Evolutionary conservation across 768 basidiomycete species (phyloP).

Genomic region (Exidia glandulosa): DNA sequence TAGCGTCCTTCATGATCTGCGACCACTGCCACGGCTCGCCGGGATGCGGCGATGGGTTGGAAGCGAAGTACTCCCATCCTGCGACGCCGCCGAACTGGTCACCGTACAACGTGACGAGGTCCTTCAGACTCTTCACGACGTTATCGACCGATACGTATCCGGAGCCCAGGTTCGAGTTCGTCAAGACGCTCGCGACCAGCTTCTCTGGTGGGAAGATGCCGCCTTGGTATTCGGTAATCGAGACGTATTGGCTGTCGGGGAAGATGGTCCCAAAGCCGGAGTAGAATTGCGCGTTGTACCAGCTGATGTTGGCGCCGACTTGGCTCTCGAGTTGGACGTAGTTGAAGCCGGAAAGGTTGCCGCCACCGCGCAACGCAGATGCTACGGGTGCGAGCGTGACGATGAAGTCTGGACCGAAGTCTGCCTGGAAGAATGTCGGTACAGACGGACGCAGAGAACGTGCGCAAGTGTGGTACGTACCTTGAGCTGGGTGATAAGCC

Average conservation of each 20-base stretch:
- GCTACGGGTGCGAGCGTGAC: neutral
- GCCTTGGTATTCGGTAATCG: neutral
- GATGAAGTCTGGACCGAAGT: neutral
- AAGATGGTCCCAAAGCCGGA: neutral
- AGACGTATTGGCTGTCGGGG: neutral
- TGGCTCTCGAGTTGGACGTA: neutral
- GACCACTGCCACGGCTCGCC: neutral
- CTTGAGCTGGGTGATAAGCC: neutral
- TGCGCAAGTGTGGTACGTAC: too few species aligned
- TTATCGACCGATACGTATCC: neutral
- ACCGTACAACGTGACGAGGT: neutral
- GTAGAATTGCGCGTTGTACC: slow-evolving; percentile 1
- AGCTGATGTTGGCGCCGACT: neutral
- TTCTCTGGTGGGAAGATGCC: neutral
- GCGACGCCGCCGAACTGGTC: neutral
- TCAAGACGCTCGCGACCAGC: neutral
- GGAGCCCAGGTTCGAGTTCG: neutral
- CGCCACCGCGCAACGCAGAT: neutral
- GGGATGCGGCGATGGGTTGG: neutral
- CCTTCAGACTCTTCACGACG: neutral
- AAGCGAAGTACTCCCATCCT: neutral
- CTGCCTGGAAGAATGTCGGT: neutral
- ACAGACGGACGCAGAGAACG: too few species aligned
- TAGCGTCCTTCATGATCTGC: neutral
- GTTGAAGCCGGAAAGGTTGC: neutral